These are phyloP conservation scores for Coelastrella sp. DNA, from an alignment of 139 green algal species.

Conservation along the genomic window DNA sequence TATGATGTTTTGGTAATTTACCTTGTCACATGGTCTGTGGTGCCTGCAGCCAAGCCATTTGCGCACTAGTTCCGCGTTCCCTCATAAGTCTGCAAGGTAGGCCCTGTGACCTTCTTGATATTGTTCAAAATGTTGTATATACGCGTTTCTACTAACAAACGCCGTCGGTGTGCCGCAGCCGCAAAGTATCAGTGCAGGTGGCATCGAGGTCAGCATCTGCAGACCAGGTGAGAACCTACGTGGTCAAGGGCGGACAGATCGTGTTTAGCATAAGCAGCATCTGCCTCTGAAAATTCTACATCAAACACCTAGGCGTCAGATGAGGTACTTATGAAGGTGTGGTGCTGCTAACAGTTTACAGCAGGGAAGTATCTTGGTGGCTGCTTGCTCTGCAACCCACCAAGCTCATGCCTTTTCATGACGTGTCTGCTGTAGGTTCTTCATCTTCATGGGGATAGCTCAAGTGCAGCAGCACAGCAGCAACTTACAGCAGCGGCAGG, in stretches of 20 bases:
- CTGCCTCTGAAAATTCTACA: too few relatives aligned
- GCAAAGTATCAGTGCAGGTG: background rate
- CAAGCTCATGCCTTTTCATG: background rate
- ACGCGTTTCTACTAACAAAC: background rate
- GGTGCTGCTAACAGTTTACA: too few relatives aligned
- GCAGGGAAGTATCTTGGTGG: background rate
- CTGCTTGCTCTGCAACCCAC: background rate
- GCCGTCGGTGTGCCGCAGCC: background rate
- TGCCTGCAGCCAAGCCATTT: background rate
- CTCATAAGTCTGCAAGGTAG: background rate
- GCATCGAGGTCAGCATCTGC: background rate
- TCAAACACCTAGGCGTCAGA: too few relatives aligned
- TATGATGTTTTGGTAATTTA: too few relatives aligned
- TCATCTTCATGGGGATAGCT: conserved; percentile 1
- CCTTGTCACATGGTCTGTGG: too few relatives aligned
- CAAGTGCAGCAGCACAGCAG: background rate
- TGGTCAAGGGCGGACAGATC: background rate
- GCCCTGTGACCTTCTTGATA: background rate
- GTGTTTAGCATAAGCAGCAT: too few relatives aligned
- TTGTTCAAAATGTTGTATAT: background rate
- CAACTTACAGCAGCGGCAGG: conserved; percentile 8
- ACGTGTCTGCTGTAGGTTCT: background rate
- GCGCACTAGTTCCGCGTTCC: background rate
- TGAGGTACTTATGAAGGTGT: too few relatives aligned
- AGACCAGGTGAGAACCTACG: background rate